Evolutionary conservation across 1,284 basidiomycete species (phyloP).

Genomic region (Mycena citricolor): DNA sequence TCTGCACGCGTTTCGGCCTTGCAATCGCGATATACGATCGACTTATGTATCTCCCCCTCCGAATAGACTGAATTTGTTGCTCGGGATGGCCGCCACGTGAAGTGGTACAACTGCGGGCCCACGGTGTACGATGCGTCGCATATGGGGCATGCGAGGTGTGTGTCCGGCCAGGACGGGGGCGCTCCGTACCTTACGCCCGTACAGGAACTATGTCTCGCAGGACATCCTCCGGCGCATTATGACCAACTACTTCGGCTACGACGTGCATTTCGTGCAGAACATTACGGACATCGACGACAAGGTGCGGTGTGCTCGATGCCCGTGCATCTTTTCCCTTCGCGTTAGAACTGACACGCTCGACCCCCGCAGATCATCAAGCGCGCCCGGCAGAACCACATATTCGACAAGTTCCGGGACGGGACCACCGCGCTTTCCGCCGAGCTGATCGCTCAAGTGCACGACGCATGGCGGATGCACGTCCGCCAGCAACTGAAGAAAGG

Average conservation of each 20-base stretch:
- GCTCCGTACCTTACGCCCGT: no score
- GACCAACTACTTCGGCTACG: conserved; percentile 95
- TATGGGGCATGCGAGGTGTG: conserved; percentile 97
- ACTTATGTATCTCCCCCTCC: conserved; percentile 11
- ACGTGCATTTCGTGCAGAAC: conserved; percentile 99
- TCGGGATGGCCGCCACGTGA: conserved; percentile 79
- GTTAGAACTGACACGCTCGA: no score
- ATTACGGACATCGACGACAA: conserved; percentile 99
- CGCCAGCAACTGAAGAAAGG: conserved; percentile 59
- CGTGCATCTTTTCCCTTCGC: conserved; percentile 21
- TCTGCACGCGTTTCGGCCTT: conserved; percentile 32
- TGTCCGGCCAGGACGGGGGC: neutral
- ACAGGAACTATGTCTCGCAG: conserved; percentile 97
- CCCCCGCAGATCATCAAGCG: conserved; percentile 81
- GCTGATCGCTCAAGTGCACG: conserved; percentile 59
- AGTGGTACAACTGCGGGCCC: conserved; percentile 99
- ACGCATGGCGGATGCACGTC: conserved; percentile 68
- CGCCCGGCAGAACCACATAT: conserved; percentile 82
- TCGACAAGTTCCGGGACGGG: conserved; percentile 63
- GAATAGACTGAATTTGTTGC: conserved; percentile 81
- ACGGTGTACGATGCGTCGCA: conserved; percentile 99
- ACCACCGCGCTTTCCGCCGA: conserved; percentile 57
- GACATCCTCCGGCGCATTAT: conserved; percentile 93
- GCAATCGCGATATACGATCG: conserved; percentile 27
- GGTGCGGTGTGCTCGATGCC: conserved; percentile 38